Percentiles rank a stretch among this genome's conserved stretches.
phyloP scores from a whole-genome alignment of 177 flowering plant genomes.

The Telopea speciosissima region DNA sequence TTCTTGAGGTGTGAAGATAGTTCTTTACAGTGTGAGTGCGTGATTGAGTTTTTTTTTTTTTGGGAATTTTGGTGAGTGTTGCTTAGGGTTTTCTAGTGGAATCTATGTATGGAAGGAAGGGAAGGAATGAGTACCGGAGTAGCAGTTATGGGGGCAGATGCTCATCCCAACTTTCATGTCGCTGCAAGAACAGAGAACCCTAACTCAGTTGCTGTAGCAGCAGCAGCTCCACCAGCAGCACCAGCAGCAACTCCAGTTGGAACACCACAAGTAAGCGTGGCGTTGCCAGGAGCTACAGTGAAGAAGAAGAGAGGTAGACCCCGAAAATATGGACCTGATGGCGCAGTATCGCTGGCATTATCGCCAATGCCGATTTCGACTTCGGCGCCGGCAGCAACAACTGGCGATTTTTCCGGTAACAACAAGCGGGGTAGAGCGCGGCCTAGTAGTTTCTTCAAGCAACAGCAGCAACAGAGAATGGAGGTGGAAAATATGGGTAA shows the following conservation, averaged over 20 bases:
- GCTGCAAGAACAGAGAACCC: constrained; percentile 64
- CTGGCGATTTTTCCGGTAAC: constrained; percentile 50
- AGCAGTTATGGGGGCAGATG: constrained; percentile 83
- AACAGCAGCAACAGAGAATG: constrained; percentile 30
- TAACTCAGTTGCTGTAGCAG: constrained; percentile 29
- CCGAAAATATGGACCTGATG: constrained; percentile 76
- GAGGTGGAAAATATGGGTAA: constrained; percentile 56
- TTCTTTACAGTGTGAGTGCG: not conserved
- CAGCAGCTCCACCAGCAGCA: constrained; percentile 10
- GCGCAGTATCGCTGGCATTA: constrained; percentile 40
- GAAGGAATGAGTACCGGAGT: constrained; percentile 52
- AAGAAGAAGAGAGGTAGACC: constrained; percentile 97
- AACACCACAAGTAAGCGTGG: constrained; percentile 17
- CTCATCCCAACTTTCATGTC: constrained; percentile 66
- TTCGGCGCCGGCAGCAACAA: constrained; percentile 45
- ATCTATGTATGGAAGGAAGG: constrained; percentile 57
- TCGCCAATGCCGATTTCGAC: constrained; percentile 90
- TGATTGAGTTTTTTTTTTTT: not conserved
- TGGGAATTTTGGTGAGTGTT: constrained; percentile 3
- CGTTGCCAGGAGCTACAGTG: constrained; percentile 26
- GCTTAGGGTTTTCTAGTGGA: constrained; percentile 23
- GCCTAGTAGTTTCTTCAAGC: constrained; percentile 50
- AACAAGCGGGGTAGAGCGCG: constrained; percentile 68
- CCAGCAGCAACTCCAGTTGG: constrained; percentile 26
- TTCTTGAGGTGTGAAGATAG: not conserved